These are phyloP conservation scores for Capronia coronata DNA, from an alignment of 2,329 filamentous ascomycete genomes.

Conservation along the genomic window DNA sequence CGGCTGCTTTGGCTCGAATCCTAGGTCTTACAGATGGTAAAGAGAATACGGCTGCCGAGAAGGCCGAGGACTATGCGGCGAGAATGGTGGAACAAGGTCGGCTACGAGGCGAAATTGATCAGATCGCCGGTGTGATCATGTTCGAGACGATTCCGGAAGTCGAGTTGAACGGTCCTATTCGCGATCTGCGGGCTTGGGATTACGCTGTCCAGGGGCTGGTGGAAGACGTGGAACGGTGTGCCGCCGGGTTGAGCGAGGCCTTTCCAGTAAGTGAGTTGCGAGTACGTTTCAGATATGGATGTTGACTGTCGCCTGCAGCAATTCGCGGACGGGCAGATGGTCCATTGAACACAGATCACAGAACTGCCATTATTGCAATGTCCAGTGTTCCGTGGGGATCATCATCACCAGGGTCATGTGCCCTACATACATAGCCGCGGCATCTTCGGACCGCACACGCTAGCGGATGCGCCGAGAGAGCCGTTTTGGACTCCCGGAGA, in stretches of 20 bases:
- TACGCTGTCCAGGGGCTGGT: conserved; percentile 76
- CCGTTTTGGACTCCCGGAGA: too few relatives aligned
- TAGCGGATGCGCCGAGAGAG: too few relatives aligned
- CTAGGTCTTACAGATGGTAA: conserved; percentile 59
- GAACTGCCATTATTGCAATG: neutral
- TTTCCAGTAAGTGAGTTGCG: conserved; percentile 57
- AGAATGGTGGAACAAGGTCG: conserved; percentile 94
- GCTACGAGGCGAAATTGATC: conserved; percentile 82
- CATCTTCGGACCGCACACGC: too few relatives aligned
- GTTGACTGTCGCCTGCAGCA: conserved; percentile 16
- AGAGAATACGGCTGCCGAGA: conserved; percentile 51
- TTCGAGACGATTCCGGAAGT: conserved; percentile 71
- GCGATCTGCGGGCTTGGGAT: conserved; percentile 80
- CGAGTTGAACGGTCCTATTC: conserved; percentile 57
- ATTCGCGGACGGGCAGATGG: conserved; percentile 16
- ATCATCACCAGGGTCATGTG: too few relatives aligned
- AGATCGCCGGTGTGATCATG: conserved; percentile 80
- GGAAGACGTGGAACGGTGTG: conserved; percentile 83
- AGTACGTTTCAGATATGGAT: neutral
- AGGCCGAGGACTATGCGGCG: conserved; percentile 85
- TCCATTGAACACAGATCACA: conserved; percentile 13
- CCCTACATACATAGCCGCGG: too few relatives aligned
- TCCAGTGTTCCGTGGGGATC: too few relatives aligned
- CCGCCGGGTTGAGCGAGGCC: conserved; percentile 70
- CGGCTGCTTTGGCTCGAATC: conserved; percentile 67